phyloP scores from a whole-genome alignment of 495 filamentous ascomycete genomes.

The Neurospora sp. region DNA sequence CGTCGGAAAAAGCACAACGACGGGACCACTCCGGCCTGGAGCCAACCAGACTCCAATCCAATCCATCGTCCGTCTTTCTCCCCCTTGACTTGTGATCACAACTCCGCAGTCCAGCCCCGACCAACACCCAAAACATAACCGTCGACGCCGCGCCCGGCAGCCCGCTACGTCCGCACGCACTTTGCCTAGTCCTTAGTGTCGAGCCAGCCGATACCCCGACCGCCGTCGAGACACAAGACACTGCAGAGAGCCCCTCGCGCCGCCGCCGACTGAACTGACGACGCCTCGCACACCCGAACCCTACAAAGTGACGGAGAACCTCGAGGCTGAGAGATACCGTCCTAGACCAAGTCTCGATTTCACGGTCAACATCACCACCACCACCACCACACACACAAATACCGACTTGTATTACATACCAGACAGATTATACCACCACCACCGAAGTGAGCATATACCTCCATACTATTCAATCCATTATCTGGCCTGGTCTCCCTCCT shows the following conservation, averaged over 20 bases:
- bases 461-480: background rate
- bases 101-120: background rate
- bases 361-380: background rate
- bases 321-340: background rate
- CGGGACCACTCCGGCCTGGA: background rate
- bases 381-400: background rate
- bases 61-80: background rate
- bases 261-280: background rate
- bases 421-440: background rate
- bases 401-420: background rate
- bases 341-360: background rate
- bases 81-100: background rate
- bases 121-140: background rate
- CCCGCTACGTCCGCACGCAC: background rate
- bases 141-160: background rate
- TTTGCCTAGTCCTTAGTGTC: background rate
- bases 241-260: background rate
- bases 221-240: background rate
- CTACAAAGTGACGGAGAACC: background rate
- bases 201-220: background rate
- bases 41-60: background rate
- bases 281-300: background rate
- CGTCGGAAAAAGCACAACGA: slow-evolving; percentile 20
- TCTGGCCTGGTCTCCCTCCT: background rate
- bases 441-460: background rate